Evolutionary conservation across 1,284 basidiomycete genomes (phyloP).

Genomic region (Cryptococcus amylolentus): DNA sequence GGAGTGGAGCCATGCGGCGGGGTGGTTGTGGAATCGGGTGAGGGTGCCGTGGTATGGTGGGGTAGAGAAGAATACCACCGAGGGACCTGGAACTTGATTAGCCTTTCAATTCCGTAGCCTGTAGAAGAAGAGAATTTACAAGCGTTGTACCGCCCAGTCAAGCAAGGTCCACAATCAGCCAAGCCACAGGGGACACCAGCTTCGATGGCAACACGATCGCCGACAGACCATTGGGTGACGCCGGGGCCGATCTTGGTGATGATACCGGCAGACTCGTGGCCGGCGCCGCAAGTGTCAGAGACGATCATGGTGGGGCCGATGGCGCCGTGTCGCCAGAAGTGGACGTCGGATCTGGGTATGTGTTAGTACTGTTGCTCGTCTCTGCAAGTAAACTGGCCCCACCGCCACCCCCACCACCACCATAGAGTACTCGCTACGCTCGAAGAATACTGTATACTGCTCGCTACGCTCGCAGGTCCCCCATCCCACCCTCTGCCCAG

Average conservation of each 20-base stretch:
- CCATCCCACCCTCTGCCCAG: too few relatives aligned
- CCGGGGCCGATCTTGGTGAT: slow-evolving; percentile 51
- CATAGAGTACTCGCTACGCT: too few relatives aligned
- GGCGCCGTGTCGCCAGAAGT: slow-evolving; percentile 56
- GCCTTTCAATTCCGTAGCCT: too few relatives aligned
- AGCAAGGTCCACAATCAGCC: slow-evolving; percentile 53
- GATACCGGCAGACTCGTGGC: slow-evolving; percentile 52
- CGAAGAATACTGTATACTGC: too few relatives aligned
- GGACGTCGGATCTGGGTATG: slow-evolving; percentile 50
- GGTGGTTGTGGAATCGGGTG: slow-evolving; percentile 55
- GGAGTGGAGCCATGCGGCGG: slow-evolving; percentile 56
- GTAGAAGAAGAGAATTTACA: slow-evolving; percentile 33
- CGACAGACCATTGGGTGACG: slow-evolving; percentile 46
- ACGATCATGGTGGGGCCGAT: slow-evolving; percentile 50
- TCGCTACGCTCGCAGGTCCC: too few relatives aligned
- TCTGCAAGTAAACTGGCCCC: neutral
- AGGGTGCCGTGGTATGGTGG: slow-evolving; percentile 54
- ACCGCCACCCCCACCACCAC: too few relatives aligned
- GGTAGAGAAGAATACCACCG: slow-evolving; percentile 53
- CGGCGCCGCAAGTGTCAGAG: slow-evolving; percentile 43
- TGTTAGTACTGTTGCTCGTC: neutral
- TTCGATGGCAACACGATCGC: slow-evolving; percentile 55
- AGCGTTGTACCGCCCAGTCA: slow-evolving; percentile 55
- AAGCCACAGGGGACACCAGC: slow-evolving; percentile 55
- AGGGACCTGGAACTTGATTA: slow-evolving; percentile 35